These are phyloP conservation scores for Cymbidium sinense DNA, from an alignment of 106 monocot species.

Conservation along the genomic window DNA sequence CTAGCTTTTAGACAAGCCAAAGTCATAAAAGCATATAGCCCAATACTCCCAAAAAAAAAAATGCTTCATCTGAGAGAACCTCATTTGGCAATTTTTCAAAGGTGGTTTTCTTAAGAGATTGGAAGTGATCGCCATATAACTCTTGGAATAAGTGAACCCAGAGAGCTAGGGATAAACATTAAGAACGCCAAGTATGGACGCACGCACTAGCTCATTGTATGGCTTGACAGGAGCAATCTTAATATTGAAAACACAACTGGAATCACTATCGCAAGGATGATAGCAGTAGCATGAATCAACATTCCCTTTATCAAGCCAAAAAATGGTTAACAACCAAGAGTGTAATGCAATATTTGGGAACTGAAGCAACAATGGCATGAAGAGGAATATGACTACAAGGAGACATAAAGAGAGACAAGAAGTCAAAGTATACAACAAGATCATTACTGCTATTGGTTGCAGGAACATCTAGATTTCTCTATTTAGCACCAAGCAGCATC, in stretches of 20 bases:
- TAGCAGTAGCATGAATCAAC: constrained; percentile 52
- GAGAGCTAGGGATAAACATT: too few relatives aligned
- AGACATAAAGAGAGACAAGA: constrained; percentile 74
- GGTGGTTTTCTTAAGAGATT: too few relatives aligned
- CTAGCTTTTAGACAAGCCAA: too few relatives aligned
- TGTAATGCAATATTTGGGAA: constrained; percentile 30
- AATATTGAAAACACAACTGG: constrained; percentile 67
- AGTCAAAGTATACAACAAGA: constrained; percentile 76
- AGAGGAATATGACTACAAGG: constrained; percentile 49
- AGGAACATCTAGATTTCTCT: constrained; percentile 28
- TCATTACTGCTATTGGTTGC: constrained; percentile 21
- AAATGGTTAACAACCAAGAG: constrained; percentile 32
- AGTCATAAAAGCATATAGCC: too few relatives aligned
- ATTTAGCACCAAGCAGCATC: constrained; percentile 33
- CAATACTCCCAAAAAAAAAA: too few relatives aligned
- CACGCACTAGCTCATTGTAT: constrained; percentile 95
- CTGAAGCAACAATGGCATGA: constrained; percentile 62
- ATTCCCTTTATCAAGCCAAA: constrained; percentile 62
- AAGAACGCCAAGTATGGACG: too few relatives aligned
- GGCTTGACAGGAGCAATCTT: constrained; percentile 69
- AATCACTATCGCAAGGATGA: constrained; percentile 57
- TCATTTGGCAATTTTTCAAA: too few relatives aligned
- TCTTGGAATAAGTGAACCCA: too few relatives aligned
- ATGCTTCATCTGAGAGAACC: too few relatives aligned
- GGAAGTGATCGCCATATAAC: too few relatives aligned